A percentile compares a stretch with the other conserved stretches of the same genome.
Conservation (phyloP, 2,329 filamentous ascomycete species). For the Calonectria naviculata region DNA sequence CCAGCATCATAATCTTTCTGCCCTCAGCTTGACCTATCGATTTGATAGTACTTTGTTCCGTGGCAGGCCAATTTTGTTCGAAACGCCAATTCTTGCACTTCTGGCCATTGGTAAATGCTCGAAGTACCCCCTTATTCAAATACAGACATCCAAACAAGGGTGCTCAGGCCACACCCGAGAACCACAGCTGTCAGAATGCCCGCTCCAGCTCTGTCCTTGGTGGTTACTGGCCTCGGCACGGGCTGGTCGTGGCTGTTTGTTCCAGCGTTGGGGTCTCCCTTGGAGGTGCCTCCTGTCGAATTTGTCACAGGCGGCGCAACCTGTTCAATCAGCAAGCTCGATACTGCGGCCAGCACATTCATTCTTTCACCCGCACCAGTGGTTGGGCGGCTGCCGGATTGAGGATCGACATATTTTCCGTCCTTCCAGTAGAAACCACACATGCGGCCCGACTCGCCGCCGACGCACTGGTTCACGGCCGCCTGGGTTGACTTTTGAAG, state of each 20-base stretch:
- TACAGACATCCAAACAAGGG: constrained; percentile 64
- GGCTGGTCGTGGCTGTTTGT: constrained; percentile 44
- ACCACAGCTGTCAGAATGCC: constrained; percentile 60
- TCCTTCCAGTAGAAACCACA: constrained; percentile 74
- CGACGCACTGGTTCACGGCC: constrained; percentile 72
- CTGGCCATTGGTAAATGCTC: constrained; percentile 3
- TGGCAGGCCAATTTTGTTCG: too few relatives aligned
- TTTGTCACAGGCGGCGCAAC: constrained; percentile 56
- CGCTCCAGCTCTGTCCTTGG: constrained; percentile 59
- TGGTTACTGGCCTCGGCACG: constrained; percentile 49
- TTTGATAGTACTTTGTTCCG: too few relatives aligned
- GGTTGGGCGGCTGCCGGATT: constrained; percentile 59
- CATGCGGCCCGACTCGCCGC: constrained; percentile 65
- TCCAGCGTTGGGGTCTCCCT: constrained; percentile 55
- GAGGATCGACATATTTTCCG: constrained; percentile 55
- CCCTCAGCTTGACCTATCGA: too few relatives aligned
- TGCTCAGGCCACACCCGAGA: constrained; percentile 52
- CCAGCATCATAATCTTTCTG: too few relatives aligned
- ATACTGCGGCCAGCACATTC: constrained; percentile 66
- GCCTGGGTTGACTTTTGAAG: constrained; percentile 68
- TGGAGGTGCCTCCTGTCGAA: constrained; percentile 61
- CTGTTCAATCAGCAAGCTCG: constrained; percentile 57
- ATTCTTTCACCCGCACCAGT: constrained; percentile 69
- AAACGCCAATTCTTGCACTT: too few relatives aligned
- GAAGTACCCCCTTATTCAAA: constrained; percentile 35